Conservation (phyloP, 331 rosid genomes). For the Quercus tomentella region DNA sequence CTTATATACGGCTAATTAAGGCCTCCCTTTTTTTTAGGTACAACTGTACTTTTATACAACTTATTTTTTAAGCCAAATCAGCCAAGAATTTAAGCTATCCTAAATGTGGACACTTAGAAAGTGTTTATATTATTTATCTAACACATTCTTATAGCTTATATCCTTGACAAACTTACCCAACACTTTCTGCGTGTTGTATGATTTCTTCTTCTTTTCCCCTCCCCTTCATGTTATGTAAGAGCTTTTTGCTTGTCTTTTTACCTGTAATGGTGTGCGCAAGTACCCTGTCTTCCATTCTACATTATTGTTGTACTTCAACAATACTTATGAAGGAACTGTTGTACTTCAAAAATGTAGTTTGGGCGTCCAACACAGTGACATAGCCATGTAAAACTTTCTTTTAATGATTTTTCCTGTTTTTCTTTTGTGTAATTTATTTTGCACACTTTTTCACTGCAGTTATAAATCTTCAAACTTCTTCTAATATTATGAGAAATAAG, state of each 20-base stretch:
- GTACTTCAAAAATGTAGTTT: background rate
- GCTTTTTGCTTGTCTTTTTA: background rate
- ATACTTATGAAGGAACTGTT: background rate
- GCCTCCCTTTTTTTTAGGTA: no score
- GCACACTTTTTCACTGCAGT: background rate
- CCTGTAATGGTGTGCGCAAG: background rate
- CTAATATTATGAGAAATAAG: background rate
- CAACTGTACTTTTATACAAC: no score
- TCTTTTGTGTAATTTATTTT: background rate
- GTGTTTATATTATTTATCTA: background rate
- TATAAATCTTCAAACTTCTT: background rate
- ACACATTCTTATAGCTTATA: background rate
- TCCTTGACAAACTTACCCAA: no score
- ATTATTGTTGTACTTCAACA: background rate
- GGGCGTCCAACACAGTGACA: background rate
- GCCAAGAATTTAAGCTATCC: no score
- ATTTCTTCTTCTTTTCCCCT: background rate
- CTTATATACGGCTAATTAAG: no score
- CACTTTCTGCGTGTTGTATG: background rate
- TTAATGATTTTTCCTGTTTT: background rate
- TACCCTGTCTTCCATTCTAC: background rate
- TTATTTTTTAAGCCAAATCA: no score
- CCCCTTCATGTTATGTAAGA: background rate
- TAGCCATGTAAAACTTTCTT: background rate
- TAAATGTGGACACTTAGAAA: background rate